These are phyloP conservation scores for Ceratocystis albifundus DNA, from an alignment of 2,329 filamentous ascomycete genomes.

Conservation along the genomic window DNA sequence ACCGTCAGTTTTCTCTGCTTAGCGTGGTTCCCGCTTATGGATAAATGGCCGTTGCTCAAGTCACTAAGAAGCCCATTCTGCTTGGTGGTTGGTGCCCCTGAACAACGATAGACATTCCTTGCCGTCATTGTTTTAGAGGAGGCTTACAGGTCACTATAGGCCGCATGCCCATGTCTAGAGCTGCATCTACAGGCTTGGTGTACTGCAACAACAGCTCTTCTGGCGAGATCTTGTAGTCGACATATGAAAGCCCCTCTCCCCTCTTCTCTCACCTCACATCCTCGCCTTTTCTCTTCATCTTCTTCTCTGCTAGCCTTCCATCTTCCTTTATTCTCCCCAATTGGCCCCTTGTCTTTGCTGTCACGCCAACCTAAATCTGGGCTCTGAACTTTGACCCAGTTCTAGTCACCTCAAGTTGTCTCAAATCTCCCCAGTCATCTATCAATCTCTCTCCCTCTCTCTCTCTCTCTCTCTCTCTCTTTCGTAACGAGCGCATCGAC, in stretches of 20 bases:
- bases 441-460: neutral
- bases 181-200: neutral
- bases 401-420: neutral
- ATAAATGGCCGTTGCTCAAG: neutral
- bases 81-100: too few relatives aligned
- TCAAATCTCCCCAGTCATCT: neutral
- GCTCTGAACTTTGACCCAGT: neutral
- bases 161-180: too few relatives aligned
- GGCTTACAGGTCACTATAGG: too few relatives aligned
- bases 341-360: slow-evolving; percentile 3
- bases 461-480: neutral
- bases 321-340: neutral
- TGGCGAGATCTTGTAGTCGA: too few relatives aligned
- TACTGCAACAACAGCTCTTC: neutral
- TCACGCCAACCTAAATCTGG: slow-evolving; percentile 14
- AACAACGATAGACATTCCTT: too few relatives aligned
- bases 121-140: too few relatives aligned
- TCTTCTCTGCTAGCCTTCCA: neutral
- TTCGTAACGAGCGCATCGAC: slow-evolving; percentile 5
- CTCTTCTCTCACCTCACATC: too few relatives aligned
- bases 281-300: neutral
- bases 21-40: neutral
- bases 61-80: too few relatives aligned
- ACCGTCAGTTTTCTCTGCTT: neutral
- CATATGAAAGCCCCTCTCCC: too few relatives aligned